Evolutionary conservation across 2,329 filamentous ascomycete genomes (phyloP), one percentile per base, ranked within the genome.

Genomic region (Penicillium paneum): DNA sequence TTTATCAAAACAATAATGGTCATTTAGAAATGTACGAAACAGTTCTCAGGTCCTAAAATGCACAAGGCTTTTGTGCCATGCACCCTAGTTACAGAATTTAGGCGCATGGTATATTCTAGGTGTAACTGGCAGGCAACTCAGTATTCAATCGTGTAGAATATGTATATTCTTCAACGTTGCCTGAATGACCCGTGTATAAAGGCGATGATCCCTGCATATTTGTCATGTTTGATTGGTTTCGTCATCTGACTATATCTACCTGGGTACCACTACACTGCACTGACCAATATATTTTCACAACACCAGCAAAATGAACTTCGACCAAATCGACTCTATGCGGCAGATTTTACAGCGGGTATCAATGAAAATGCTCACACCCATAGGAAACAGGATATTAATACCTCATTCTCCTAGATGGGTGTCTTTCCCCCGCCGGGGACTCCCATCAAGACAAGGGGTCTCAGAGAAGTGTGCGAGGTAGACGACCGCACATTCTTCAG

Each of bases 401-500:
- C n/a, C 12, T 17, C 3, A 29, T 8, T 15, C 4, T 11, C 24
- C 24, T 21, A 48, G 50, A 34, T 54, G 56, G 39, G n/a, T 15
- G 44, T 42, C 5, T 43, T 38, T 35, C 50, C 51, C 26, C 31
- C 51, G 2, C 19, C 54, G 12, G 46, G 26, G 0, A 57, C 50
- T 4, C 38, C 51, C 1, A 50, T 56, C 40, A 55, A 52, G 44
- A 53, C 47, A 24, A 42, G 59, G 31, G 62, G 62, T 31, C 54
- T 64, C 17, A 53, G 59, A 21, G 56, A 66, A 46, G 44, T 60
- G 3, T 64, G 61, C 36, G 55, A 61, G 24, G 54, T 62, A 24
- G 56, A 66, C 15, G 59, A 55, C 11, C 58, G 38, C 5, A 43
- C 34, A n/a, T 65, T 61, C 41, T 54, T 34, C n/a, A 49, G 57